Conservation (phyloP, 202 grass and related monocot genomes). For the Dendrocalamus latiflorus region DNA sequence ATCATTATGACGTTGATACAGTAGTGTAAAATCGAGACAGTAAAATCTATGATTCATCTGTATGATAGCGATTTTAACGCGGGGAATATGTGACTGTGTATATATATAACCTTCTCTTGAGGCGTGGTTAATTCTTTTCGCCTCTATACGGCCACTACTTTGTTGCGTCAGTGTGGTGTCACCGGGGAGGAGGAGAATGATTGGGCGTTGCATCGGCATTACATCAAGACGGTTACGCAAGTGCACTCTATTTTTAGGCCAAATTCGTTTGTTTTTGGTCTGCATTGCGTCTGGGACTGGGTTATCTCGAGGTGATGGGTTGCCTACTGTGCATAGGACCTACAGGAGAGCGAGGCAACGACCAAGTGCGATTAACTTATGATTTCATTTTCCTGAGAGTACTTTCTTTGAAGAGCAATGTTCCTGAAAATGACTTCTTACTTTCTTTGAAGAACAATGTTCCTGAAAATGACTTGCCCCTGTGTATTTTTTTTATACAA, state of each 20-base stretch:
- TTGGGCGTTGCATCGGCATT: neutral
- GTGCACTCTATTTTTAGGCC: slow-evolving; percentile 7
- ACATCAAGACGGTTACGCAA: slow-evolving; percentile 15
- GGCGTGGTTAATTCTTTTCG: neutral
- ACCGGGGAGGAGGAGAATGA: neutral
- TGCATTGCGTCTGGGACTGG: neutral
- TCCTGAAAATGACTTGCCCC: neutral
- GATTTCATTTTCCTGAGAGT: neutral
- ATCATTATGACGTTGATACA: no score
- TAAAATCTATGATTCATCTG: neutral
- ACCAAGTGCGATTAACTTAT: neutral
- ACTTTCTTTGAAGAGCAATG: neutral
- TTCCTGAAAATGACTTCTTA: neutral
- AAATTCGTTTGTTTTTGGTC: neutral
- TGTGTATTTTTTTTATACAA: neutral
- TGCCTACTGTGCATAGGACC: slow-evolving; percentile 10
- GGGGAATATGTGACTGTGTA: neutral
- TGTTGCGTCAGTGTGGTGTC: neutral
- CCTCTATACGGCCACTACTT: neutral
- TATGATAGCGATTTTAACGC: neutral
- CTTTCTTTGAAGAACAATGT: neutral
- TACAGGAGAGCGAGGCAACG: neutral
- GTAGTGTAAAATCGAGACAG: no score
- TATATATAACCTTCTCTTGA: neutral
- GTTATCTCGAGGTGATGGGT: slow-evolving; percentile 17